phyloP scores from a whole-genome alignment of 2,329 filamentous ascomycete genomes.

The Colletotrichum liriopes region DNA sequence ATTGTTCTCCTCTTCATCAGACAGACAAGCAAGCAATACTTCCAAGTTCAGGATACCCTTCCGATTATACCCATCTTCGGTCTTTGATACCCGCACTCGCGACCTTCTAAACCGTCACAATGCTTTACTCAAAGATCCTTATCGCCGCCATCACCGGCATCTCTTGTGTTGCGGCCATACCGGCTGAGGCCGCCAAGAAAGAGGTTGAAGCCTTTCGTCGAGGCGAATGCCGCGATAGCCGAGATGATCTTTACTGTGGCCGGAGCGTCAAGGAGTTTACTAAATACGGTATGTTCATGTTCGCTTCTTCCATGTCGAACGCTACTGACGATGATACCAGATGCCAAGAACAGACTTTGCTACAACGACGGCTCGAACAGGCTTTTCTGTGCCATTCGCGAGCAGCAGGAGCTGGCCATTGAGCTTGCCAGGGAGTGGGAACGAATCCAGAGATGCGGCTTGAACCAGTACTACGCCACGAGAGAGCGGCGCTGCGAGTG shows the following conservation, averaged over 20 bases:
- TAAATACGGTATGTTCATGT: constrained; percentile 22
- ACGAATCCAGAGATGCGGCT: constrained; percentile 21
- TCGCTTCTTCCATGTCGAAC: background rate
- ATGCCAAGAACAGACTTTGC: constrained; percentile 25
- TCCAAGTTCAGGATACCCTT: constrained; percentile 26
- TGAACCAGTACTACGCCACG: constrained; percentile 31
- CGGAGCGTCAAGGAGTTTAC: constrained; percentile 31
- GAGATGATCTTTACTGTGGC: constrained; percentile 38
- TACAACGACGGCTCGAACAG: constrained; percentile 31
- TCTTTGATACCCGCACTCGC: constrained; percentile 2
- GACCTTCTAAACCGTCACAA: constrained; percentile 13
- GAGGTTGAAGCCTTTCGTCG: constrained; percentile 25
- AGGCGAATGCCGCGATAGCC: constrained; percentile 26
- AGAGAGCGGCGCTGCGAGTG: constrained; percentile 31
- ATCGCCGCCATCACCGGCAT: constrained; percentile 32
- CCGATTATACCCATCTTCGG: constrained; percentile 20
- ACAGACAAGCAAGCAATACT: constrained; percentile 26
- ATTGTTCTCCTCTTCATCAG: background rate
- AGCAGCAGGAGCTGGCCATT: constrained; percentile 28
- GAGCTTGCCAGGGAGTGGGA: constrained; percentile 29
- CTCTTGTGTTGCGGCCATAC: constrained; percentile 32
- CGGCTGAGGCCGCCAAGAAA: constrained; percentile 25
- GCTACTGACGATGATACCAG: constrained; percentile 5
- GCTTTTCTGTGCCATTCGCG: constrained; percentile 38
- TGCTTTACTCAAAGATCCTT: constrained; percentile 34